Evolutionary conservation across 1,284 basidiomycete genomes (phyloP).

Genomic region (Cryptococcus sp.): DNA sequence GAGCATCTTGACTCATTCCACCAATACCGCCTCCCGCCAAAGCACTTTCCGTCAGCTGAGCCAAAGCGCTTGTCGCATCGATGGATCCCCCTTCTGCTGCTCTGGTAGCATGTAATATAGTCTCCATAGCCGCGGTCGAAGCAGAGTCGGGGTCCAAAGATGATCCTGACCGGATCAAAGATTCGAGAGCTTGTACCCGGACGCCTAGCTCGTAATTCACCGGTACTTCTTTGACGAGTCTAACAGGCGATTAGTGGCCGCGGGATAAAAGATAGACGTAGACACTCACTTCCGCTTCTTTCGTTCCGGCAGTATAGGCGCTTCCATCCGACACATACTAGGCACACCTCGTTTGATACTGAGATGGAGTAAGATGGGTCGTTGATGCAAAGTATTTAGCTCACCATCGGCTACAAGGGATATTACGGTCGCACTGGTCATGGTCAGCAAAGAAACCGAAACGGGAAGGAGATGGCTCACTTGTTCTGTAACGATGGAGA

Average conservation of each 20-base stretch:
- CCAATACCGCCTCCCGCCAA: slow-evolving; percentile 22
- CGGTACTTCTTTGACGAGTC: slow-evolving; percentile 21
- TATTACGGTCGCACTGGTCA: slow-evolving; percentile 42
- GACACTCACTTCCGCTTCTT: slow-evolving; percentile 36
- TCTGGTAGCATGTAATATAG: slow-evolving; percentile 38
- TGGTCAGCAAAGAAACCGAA: slow-evolving; percentile 4
- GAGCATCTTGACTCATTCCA: slow-evolving; percentile 31
- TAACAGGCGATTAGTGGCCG: background rate
- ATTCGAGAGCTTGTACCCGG: slow-evolving; percentile 41
- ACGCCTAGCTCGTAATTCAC: slow-evolving; percentile 38
- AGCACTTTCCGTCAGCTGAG: slow-evolving; percentile 29
- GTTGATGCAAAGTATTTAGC: background rate
- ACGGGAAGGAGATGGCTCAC: slow-evolving; percentile 10
- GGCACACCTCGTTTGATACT: slow-evolving; percentile 44
- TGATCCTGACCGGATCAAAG: slow-evolving; percentile 37
- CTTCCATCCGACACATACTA: slow-evolving; percentile 43
- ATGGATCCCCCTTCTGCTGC: slow-evolving; percentile 37
- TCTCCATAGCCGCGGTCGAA: slow-evolving; percentile 35
- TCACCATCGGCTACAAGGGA: slow-evolving; percentile 44
- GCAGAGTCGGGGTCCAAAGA: slow-evolving; percentile 35
- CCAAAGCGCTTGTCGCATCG: slow-evolving; percentile 37
- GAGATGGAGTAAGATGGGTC: background rate
- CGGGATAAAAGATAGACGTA: background rate
- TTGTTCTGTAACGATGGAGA: slow-evolving; percentile 23
- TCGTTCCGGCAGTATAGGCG: slow-evolving; percentile 28